A percentile compares a stretch with the other conserved stretches of the same genome.
phyloP scores from a whole-genome alignment of 1,284 basidiomycete species.

The Naganishia sp. region DNA sequence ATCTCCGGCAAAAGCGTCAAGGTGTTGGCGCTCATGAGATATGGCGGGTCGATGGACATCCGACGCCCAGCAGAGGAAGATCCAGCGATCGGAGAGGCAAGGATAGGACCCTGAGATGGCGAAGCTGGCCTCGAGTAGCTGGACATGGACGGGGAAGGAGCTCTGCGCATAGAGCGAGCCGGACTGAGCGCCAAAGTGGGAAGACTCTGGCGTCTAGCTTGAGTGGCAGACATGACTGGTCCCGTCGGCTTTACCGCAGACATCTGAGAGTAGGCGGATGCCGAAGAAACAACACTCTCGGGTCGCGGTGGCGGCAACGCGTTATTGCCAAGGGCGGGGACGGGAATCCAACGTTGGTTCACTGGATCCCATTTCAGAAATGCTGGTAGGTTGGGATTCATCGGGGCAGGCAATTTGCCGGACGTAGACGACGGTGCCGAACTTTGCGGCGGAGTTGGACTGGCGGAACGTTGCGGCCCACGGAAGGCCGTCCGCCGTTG shows the following conservation, averaged over 20 bases:
- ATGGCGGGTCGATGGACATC: constrained; percentile 45
- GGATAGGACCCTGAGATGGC: constrained; percentile 5
- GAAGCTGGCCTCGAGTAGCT: constrained; percentile 21
- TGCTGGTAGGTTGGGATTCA: constrained; percentile 29
- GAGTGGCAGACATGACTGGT: constrained; percentile 2
- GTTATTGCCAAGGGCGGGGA: constrained; percentile 6
- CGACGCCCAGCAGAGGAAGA: constrained; percentile 12
- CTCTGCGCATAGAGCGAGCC: constrained; percentile 8
- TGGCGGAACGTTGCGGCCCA: constrained; percentile 4
- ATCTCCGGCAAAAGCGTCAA: constrained; percentile 52
- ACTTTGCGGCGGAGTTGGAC: constrained; percentile 19
- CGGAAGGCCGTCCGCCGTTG: neutral
- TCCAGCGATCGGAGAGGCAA: constrained; percentile 11
- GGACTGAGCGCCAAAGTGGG: constrained; percentile 26
- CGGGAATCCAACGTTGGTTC: constrained; percentile 33
- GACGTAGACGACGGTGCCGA: constrained; percentile 1
- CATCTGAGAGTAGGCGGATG: constrained; percentile 33
- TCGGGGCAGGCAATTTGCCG: constrained; percentile 15
- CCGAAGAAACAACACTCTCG: constrained; percentile 31
- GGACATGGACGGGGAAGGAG: constrained; percentile 14
- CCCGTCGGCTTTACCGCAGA: constrained; percentile 7
- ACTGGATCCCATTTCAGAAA: constrained; percentile 34
- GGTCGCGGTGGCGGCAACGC: constrained; percentile 3
- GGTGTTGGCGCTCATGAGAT: constrained; percentile 44
- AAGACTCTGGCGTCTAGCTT: constrained; percentile 29